Evolutionary conservation across 192 early-diverging fungal species (phyloP).

Genomic region (Pecoramyces ruminantium): DNA sequence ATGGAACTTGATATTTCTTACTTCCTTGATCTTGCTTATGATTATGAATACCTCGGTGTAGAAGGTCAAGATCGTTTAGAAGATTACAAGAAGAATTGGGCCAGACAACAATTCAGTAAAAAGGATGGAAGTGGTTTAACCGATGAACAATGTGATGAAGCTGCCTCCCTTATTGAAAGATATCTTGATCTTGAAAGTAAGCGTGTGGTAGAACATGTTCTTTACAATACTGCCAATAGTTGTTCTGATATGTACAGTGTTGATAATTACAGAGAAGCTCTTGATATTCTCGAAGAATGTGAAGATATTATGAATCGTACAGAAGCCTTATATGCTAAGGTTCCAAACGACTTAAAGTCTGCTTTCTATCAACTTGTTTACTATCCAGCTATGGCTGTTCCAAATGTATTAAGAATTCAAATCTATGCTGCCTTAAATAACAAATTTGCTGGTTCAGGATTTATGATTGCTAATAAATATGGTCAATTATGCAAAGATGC

Average conservation of each 20-base stretch:
- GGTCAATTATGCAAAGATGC: neutral
- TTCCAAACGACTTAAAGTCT: neutral
- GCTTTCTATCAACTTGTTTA: constrained; percentile 11
- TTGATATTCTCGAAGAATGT: neutral
- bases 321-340: neutral
- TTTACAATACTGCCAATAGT: neutral
- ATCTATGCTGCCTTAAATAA: constrained; percentile 1
- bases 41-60: neutral
- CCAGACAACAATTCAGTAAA: constrained; percentile 2
- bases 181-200: neutral
- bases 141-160: neutral
- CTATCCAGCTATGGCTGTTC: constrained; percentile 5
- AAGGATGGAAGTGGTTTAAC: neutral
- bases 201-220: neutral
- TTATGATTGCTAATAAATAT: constrained; percentile 4
- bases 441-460: neutral
- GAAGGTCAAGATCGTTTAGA: neutral
- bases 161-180: neutral
- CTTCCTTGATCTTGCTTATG: constrained; percentile 9
- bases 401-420: constrained; percentile 5
- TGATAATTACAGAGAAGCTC: neutral
- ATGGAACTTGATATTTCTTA: constrained; percentile 1
- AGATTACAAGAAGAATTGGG: neutral
- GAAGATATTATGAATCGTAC: neutral
- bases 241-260: neutral